Base-by-base conservation (phyloP, 768 basidiomycete genomes). In the Trametopsis cervina region DNA sequence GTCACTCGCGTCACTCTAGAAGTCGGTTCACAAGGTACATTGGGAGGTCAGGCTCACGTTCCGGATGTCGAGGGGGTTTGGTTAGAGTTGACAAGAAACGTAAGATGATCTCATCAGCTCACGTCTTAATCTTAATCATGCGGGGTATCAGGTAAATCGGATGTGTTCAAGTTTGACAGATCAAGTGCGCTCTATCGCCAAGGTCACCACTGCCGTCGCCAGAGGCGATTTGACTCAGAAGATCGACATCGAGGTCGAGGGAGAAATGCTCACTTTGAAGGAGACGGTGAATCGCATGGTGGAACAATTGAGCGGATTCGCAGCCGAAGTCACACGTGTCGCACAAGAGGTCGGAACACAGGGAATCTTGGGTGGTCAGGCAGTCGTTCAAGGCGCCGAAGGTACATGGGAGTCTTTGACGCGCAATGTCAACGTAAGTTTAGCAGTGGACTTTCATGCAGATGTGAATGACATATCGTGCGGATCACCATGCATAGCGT, bases 381-480 rank as follows among this genome's bases (percentile, higher is more conserved):
- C 93, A 9, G 80, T 76, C 26, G 93, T 95, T 27, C 83, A 88
- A 53, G 89, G 89, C 60, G 91, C 93, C 0, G 87, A 92, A 63
- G 93, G 93, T 15, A 92, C 91, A 6, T 96, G 93, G 93, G 82
- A 84, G 17, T 86, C 89, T 60, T 72, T 96, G 63, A 94, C 91
- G 0, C 71, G 84, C 48, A 89, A 89, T 50, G 92, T 96, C 60
- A 96, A 96, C 64, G 87, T 89, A 60, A 44, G 78, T 72, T 1
- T 51, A 52, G 17, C 26, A 22, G 15, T 23, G n/a, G 4, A 7
- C 35, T 2, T 15, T 22, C 36, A 12, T 26, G 25, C 15, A 2
- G 2, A 13, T 46, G 36, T 47, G 20, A n/a, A n/a, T 29, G 22
- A 29, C 18, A 13, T 44, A 5, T 29, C 5, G 20, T 35, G 13